These are phyloP conservation scores for Bondarzewia mesenterica DNA, from an alignment of 1,284 basidiomycete species.

Conservation along the genomic window DNA sequence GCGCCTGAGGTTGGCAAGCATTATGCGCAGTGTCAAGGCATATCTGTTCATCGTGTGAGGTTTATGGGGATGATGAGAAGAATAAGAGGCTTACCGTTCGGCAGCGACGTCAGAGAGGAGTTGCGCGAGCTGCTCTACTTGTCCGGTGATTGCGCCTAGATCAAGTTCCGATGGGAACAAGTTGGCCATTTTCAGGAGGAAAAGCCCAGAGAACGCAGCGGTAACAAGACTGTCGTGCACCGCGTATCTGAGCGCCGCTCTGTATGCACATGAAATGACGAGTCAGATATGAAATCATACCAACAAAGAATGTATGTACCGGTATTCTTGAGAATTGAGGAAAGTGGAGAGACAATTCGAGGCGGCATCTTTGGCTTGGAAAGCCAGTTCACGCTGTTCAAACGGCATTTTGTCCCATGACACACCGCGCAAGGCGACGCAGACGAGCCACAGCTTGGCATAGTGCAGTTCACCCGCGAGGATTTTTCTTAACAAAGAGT, in stretches of 20 bases:
- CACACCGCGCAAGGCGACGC: constrained; percentile 83
- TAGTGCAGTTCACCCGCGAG: constrained; percentile 84
- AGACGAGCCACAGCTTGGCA: constrained; percentile 89
- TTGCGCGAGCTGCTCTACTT: constrained; percentile 80
- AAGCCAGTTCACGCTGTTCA: constrained; percentile 88
- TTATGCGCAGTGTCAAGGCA: constrained; percentile 81
- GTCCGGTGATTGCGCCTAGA: constrained; percentile 59
- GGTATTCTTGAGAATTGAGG: constrained; percentile 69
- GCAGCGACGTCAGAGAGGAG: constrained; percentile 80
- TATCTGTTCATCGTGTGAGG: constrained; percentile 65
- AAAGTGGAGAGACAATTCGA: constrained; percentile 78
- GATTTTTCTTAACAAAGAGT: constrained; percentile 77
- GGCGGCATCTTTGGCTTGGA: constrained; percentile 90
- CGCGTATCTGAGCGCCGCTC: constrained; percentile 78
- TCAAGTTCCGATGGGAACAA: constrained; percentile 80
- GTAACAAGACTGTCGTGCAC: constrained; percentile 91
- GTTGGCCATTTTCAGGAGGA: constrained; percentile 87
- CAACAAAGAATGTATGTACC: constrained; percentile 32
- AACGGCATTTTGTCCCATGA: constrained; percentile 93
- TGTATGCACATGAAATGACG: constrained; percentile 18
- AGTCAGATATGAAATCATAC: background rate
- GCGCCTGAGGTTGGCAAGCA: constrained; percentile 82
- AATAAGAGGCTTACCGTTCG: constrained; percentile 47
- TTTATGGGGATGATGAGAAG: constrained; percentile 5
- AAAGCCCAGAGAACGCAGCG: constrained; percentile 86